phyloP scores from a whole-genome alignment of 495 filamentous ascomycete genomes.

The Tetracladium setigerum region DNA sequence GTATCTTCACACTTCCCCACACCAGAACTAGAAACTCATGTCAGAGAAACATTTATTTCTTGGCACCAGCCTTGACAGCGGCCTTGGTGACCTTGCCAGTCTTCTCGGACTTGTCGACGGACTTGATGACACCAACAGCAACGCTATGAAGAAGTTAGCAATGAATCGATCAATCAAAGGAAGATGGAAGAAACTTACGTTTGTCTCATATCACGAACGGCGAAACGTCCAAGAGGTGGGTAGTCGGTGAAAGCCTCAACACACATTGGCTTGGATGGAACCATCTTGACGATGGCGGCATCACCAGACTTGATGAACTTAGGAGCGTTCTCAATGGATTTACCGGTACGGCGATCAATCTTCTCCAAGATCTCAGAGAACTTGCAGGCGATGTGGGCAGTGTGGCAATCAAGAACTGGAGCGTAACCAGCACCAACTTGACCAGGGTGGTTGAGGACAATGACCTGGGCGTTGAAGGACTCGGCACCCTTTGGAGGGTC shows the following conservation, averaged over 20 bases:
- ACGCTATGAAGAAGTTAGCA: slow-evolving; percentile 1
- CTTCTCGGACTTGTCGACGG: slow-evolving; percentile 69
- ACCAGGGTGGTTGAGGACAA: slow-evolving; percentile 99
- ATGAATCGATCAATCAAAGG: not conserved
- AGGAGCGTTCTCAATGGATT: slow-evolving; percentile 80
- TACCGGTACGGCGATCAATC: slow-evolving; percentile 99
- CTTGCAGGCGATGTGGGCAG: slow-evolving; percentile 99
- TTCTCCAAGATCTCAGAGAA: slow-evolving; percentile 98
- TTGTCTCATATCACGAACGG: slow-evolving; percentile 87
- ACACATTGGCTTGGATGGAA: slow-evolving; percentile 99
- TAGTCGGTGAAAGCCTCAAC: slow-evolving; percentile 99
- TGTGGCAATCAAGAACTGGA: slow-evolving; percentile 98
- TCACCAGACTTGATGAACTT: slow-evolving; percentile 99
- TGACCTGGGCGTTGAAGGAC: slow-evolving; percentile 98
- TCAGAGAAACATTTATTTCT: slow-evolving; percentile 15
- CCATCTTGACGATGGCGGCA: slow-evolving; percentile 99
- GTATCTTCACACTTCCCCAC: too few species aligned
- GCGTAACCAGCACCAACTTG: slow-evolving; percentile 99
- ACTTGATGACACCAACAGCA: slow-evolving; percentile 46
- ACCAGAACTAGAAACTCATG: not conserved
- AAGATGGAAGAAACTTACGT: slow-evolving; percentile 47
- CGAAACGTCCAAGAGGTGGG: slow-evolving; percentile 97
- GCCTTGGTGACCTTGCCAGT: slow-evolving; percentile 70
- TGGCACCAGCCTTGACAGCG: slow-evolving; percentile 31
- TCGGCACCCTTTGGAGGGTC: slow-evolving; percentile 85